Evolutionary conservation across 441 rosid species (phyloP).

Genomic region (Erodium trifolium): DNA sequence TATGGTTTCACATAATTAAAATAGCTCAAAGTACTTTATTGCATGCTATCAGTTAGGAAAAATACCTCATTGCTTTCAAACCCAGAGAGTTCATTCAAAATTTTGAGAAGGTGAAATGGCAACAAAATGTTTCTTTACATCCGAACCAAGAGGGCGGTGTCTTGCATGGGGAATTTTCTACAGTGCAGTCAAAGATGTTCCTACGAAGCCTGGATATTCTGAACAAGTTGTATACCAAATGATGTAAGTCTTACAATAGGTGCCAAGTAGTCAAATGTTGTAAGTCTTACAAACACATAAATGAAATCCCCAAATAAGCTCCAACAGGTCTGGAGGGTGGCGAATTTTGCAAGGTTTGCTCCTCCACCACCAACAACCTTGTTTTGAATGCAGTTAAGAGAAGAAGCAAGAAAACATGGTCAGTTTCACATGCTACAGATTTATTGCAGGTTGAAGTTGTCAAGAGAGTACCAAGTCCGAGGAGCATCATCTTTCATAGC

Average conservation of each 20-base stretch:
- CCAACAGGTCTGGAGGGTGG: too few species aligned
- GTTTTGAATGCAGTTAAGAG: too few species aligned
- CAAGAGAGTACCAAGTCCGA: background rate
- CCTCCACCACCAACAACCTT: too few species aligned
- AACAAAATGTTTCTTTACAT: constrained; percentile 1
- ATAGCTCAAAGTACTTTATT: background rate
- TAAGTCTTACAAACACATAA: background rate
- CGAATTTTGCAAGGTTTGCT: too few species aligned
- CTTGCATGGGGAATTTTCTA: background rate
- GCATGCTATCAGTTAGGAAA: background rate
- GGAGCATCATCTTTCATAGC: background rate
- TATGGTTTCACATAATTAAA: background rate
- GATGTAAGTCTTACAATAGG: background rate
- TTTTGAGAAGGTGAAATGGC: background rate
- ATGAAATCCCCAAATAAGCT: too few species aligned
- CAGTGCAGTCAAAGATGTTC: background rate
- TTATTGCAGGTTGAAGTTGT: background rate
- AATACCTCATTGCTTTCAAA: background rate
- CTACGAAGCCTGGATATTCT: background rate
- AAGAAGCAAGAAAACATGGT: background rate
- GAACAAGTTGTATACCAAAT: background rate
- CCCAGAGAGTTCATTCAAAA: background rate
- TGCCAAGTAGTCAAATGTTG: background rate
- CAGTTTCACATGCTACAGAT: background rate
- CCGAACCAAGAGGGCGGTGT: background rate